Evolutionary conservation across 2,329 filamentous ascomycete genomes (phyloP), one percentile per base, ranked within the genome.

Genomic region (Colletotrichum sublineola): DNA sequence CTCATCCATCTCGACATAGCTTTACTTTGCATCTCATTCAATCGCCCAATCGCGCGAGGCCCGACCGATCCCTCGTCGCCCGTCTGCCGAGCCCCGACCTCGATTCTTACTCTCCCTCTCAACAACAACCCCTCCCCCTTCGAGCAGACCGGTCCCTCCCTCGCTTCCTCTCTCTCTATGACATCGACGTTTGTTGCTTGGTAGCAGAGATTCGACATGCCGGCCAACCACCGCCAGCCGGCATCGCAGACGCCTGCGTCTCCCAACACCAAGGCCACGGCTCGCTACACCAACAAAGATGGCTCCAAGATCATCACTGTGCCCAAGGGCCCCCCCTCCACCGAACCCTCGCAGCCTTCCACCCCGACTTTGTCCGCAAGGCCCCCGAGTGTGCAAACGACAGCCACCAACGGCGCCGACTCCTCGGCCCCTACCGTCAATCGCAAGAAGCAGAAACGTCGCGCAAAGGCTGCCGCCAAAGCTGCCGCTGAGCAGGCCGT

Each of bases 371-470:
- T 83, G 33, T 79, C 85, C 77, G 78, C 80, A 75, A 79, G 81
- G 75, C 77, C 79, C 69, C 77, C 77, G 73, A 79, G 60, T 58
- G 46, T 52, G 42, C 77, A 68, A 48, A 71, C 76, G 76, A 79
- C 71, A 73, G 71, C 72, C 71, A 76, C 58, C 38, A 67, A 62
- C 24, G 62, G 74, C 60, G 68, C 65, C 42, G 78, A 82, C 73
- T 74, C 73, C 61, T 77, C 82, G 58, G 83, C 85, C 56, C 85
- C 85, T 56, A 79, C 86, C 11, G 92, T 95, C 63, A 98, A 97
- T 83, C 91, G 94, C 80, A 98, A 98, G 87, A 98, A 98, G 86
- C 93, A 96, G 82, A 98, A 97, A 87, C 91, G 95, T 76, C 90
- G 95, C 76, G 92, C 94, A 79, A 98, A 98, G 83, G 93, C 93